phyloP scores from a whole-genome alignment of 306 rosid species.

The Pachyrhizus erosus region DNA sequence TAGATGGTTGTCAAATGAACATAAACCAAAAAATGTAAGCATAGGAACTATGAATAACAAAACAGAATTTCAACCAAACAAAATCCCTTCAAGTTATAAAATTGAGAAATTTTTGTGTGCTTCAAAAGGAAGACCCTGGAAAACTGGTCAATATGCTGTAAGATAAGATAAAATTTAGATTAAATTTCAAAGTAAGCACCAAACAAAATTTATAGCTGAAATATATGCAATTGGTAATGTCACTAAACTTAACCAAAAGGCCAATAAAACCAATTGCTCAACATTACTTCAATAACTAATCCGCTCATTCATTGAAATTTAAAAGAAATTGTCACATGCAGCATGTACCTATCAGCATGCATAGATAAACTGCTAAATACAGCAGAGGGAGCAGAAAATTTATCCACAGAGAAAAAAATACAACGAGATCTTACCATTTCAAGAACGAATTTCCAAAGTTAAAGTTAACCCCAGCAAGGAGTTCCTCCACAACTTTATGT shows the following conservation, averaged over 20 bases:
- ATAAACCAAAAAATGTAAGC: neutral
- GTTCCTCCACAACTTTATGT: constrained; percentile 63
- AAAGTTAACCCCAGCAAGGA: constrained; percentile 75
- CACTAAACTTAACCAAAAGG: constrained; percentile 31
- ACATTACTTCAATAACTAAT: constrained; percentile 25
- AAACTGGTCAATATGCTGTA: constrained; percentile 18
- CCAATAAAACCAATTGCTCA: constrained; percentile 21
- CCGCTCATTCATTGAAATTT: constrained; percentile 5
- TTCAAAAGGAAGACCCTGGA: neutral
- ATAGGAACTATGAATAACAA: constrained; percentile 23
- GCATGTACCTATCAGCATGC: neutral
- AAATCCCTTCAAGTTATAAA: constrained; percentile 20
- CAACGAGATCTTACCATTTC: constrained; percentile 69
- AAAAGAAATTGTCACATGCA: constrained; percentile 26
- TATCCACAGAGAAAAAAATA: constrained; percentile 30
- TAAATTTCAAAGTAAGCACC: constrained; percentile 16
- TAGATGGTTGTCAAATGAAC: constrained; percentile 4
- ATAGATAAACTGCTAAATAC: constrained; percentile 19
- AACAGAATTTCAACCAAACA: constrained; percentile 4
- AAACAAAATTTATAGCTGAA: constrained; percentile 11
- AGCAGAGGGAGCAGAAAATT: neutral
- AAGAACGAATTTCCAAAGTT: constrained; percentile 81
- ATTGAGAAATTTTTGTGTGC: neutral
- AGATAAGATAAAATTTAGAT: constrained; percentile 19
- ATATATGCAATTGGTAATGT: constrained; percentile 18